Percentiles rank a stretch among this genome's conserved stretches.
Evolutionary conservation across 2,329 filamentous ascomycete species (phyloP).

Genomic region (Talaromyces funiculosus): DNA sequence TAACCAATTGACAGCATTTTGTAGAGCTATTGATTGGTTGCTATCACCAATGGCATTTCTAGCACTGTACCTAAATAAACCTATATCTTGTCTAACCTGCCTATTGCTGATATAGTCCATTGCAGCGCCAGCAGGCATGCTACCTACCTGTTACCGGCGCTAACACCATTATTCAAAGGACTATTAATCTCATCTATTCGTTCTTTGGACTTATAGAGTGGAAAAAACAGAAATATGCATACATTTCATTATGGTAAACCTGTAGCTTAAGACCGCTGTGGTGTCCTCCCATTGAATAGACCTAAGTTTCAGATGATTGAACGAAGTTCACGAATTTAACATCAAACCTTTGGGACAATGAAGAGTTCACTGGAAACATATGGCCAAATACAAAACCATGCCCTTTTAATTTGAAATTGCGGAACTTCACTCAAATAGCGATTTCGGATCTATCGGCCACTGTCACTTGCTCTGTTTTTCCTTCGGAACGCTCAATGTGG

Average conservation of each 20-base stretch:
- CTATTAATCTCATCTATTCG: neutral
- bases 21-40: neutral
- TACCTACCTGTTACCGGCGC: no score
- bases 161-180: no score
- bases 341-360: neutral
- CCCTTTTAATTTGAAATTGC: neutral
- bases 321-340: neutral
- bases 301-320: neutral
- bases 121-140: neutral
- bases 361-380: neutral
- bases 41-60: no score
- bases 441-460: neutral
- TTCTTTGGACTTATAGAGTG: no score
- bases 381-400: neutral
- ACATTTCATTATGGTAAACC: neutral
- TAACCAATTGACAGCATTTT: no score
- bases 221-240: no score
- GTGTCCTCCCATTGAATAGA: neutral
- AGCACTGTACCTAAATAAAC: no score
- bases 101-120: neutral
- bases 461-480: neutral
- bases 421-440: neutral
- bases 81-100: no score
- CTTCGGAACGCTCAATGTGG: neutral
- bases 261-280: neutral